Evolutionary conservation across 1,284 basidiomycete genomes (phyloP).

Genomic region (Caloboletus firmus): DNA sequence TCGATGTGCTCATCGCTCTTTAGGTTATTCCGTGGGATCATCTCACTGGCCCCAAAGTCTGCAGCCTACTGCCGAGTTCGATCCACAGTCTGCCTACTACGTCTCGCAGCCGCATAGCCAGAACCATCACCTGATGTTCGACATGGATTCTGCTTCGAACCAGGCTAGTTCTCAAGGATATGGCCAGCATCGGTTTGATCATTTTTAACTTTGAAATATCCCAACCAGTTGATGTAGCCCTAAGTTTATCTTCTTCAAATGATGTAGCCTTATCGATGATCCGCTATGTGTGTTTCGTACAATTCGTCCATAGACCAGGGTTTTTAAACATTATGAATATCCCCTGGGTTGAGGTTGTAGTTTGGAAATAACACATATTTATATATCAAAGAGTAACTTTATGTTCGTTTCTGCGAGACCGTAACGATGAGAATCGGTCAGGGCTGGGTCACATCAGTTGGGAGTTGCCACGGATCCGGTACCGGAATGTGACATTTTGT

Average conservation of each 20-base stretch:
- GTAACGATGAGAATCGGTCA: not conserved
- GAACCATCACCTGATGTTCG: not conserved
- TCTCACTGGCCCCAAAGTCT: not conserved
- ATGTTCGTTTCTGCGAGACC: not conserved
- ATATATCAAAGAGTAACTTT: too few relatives aligned
- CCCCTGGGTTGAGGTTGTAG: too few relatives aligned
- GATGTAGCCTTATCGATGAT: slow-evolving; percentile 6
- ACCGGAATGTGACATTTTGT: not conserved
- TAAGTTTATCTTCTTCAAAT: not conserved
- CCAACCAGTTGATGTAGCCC: not conserved
- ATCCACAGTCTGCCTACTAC: not conserved
- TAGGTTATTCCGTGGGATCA: slow-evolving; percentile 3
- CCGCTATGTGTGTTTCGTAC: not conserved
- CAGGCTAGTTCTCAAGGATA: not conserved
- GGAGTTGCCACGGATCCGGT: not conserved
- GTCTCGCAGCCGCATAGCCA: slow-evolving; percentile 4
- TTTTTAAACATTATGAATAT: too few relatives aligned
- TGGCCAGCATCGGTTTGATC: not conserved
- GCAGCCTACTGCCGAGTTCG: not conserved
- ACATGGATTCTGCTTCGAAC: not conserved
- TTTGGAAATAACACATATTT: too few relatives aligned
- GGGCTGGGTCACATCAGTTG: too few relatives aligned
- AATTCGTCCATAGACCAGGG: not conserved
- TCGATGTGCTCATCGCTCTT: not conserved
- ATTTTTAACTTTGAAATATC: not conserved